Evolutionary conservation across 768 basidiomycete species (phyloP), one percentile per base, ranked within the genome.

Genomic region (Tubosaeta sp.): DNA sequence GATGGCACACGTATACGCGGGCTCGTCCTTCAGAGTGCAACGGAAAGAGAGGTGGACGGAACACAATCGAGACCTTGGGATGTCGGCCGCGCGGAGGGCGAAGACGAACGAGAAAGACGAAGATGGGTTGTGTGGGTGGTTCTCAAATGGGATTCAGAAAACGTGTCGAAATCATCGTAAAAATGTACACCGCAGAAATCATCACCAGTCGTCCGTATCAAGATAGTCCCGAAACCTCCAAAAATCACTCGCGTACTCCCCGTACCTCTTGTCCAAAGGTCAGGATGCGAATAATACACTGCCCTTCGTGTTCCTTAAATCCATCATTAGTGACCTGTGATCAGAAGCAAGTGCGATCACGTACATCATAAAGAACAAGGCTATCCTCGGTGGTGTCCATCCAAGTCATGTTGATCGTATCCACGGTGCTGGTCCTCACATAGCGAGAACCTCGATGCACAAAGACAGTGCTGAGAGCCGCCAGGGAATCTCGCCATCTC

Each of bases 111-210:
- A n/a, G 85, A 86, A 57, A 73, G 85, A 58, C 76, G 86, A 55
- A 69, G 76, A 19, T 90, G 88, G 87, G 74, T 90, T 17, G 73
- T 91, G 39, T 88, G 85, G 81, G 77, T 87, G 31, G 65, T 73
- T 54, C 60, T 86, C 33, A 76, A 69, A 56, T 83, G 84, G 82
- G 52, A 52, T 14, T 19, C 35, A 6, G 22, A 13, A 27, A 37
- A 44, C 16, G 16, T 22, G 17, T 44, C 2, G 41, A 41, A 63
- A 62, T 74, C 35, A 51, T 22, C 22, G 22, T 16, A 9, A 12
- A 34, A 27, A 42, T 45, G 41, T 37, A 12, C 43, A 55, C 27
- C 12, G 45, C 26, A 42, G 13, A 41, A 38, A 38, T 31, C 43
- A 17, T 31, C n/a, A 14, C 22, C 43, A n/a, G 39, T 10, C 16